Evolutionary conservation across 2,329 filamentous ascomycete species (phyloP).

Genomic region (Cytospora piceicola): DNA sequence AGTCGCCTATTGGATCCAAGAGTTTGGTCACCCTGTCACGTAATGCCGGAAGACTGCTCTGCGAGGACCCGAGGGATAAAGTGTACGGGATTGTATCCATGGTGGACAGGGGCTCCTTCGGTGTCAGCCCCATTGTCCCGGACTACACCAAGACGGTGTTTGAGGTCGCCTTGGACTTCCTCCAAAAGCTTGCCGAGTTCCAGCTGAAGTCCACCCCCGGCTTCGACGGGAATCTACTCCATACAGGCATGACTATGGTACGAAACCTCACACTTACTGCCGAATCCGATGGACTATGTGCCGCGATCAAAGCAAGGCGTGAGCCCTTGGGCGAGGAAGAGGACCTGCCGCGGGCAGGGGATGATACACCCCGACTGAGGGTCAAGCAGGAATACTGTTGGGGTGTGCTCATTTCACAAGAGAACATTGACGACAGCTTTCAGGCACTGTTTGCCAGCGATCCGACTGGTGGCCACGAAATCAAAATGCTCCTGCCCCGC

Average conservation of each 20-base stretch:
- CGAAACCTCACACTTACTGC: too few species aligned
- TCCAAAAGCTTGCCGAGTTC: not conserved
- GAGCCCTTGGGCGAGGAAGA: not conserved
- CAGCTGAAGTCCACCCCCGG: too few species aligned
- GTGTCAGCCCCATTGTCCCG: not conserved
- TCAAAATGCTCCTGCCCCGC: not conserved
- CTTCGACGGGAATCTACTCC: too few species aligned
- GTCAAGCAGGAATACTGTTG: not conserved
- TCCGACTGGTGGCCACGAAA: not conserved
- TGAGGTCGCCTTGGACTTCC: not conserved
- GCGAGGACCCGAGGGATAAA: not conserved
- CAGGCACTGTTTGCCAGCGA: not conserved
- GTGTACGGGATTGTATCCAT: not conserved
- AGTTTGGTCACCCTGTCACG: not conserved
- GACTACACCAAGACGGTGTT: not conserved
- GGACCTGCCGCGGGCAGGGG: not conserved
- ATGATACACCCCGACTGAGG: not conserved
- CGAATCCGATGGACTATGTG: too few species aligned
- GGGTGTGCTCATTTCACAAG: not conserved
- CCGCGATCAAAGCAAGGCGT: too few species aligned
- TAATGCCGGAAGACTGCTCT: not conserved
- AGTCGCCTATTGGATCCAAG: too few species aligned
- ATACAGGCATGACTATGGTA: too few species aligned
- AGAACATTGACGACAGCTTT: not conserved
- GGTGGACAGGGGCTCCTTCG: not conserved